Percentiles rank a stretch among this genome's conserved stretches.
phyloP scores from a whole-genome alignment of 495 filamentous ascomycete genomes.

The Neurospora hispaniola region DNA sequence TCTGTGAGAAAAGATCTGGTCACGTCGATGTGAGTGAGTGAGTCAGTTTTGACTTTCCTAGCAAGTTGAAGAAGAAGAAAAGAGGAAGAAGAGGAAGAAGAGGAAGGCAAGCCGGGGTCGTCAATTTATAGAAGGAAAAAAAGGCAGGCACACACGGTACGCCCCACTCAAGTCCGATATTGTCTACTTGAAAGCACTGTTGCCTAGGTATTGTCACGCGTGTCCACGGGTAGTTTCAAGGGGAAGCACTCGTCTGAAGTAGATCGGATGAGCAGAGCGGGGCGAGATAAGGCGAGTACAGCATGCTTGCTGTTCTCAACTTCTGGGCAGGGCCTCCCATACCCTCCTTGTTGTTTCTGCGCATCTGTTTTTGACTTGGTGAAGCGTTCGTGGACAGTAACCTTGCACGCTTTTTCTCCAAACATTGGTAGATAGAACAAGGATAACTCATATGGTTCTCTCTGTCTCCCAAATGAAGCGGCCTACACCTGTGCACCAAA shows the following conservation, averaged over 20 bases:
- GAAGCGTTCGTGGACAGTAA: neutral
- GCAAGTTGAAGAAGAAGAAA: neutral
- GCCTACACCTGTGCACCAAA: neutral
- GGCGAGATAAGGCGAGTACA: neutral
- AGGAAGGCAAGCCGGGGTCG: neutral
- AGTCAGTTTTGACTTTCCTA: neutral
- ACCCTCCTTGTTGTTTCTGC: neutral
- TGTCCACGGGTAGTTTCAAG: neutral
- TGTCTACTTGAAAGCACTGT: neutral
- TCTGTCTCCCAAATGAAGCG: neutral
- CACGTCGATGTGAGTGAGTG: neutral
- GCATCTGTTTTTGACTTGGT: neutral
- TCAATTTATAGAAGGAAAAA: neutral
- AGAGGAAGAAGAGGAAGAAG: neutral
- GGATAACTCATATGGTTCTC: neutral
- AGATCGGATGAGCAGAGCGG: neutral
- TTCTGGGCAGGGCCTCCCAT: neutral
- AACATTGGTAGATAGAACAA: neutral
- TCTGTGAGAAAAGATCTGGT: neutral
- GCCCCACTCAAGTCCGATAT: neutral
- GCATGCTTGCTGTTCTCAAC: neutral
- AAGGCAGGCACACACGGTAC: neutral
- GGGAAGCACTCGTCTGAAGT: neutral
- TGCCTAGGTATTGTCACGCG: neutral
- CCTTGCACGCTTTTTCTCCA: neutral